phyloP scores from a whole-genome alignment of 116 monocot genomes.

The Posidonia oceanica region DNA sequence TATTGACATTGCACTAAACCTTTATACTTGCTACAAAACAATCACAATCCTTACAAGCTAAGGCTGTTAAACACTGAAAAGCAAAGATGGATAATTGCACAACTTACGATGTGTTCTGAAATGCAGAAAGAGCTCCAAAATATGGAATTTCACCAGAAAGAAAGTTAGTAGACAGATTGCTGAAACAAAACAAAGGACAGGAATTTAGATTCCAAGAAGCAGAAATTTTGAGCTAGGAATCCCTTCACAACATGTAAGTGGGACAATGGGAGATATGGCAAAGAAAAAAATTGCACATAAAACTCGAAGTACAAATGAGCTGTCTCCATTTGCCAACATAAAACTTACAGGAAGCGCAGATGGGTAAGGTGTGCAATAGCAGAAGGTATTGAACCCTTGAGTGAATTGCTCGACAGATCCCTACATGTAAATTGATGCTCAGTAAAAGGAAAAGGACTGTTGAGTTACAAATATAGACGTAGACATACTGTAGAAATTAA shows the following conservation, averaged over 20 bases:
- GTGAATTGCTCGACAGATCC: constrained; percentile 91
- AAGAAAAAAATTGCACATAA: no score
- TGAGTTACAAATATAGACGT: no score
- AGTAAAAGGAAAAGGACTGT: no score
- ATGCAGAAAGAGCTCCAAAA: constrained; percentile 68
- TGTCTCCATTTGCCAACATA: no score
- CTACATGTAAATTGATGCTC: constrained; percentile 20
- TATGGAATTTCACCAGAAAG: constrained; percentile 97
- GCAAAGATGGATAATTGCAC: not conserved
- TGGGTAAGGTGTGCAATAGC: constrained; percentile 53
- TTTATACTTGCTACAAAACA: no score
- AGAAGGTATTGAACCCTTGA: constrained; percentile 77
- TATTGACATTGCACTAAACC: no score
- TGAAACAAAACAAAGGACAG: constrained; percentile 14
- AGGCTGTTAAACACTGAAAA: not conserved
- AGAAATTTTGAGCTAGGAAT: not conserved
- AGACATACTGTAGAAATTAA: no score
- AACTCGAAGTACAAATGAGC: no score
- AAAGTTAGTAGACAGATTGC: constrained; percentile 90
- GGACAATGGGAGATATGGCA: no score
- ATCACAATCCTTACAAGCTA: not conserved
- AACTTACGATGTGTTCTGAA: constrained; percentile 88
- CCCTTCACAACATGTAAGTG: no score
- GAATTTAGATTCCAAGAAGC: not conserved
- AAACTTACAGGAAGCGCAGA: constrained; percentile 76